Base-by-base conservation (phyloP, 192 early-diverging fungal genomes). In the Hyaloraphidium curvatum region DNA sequence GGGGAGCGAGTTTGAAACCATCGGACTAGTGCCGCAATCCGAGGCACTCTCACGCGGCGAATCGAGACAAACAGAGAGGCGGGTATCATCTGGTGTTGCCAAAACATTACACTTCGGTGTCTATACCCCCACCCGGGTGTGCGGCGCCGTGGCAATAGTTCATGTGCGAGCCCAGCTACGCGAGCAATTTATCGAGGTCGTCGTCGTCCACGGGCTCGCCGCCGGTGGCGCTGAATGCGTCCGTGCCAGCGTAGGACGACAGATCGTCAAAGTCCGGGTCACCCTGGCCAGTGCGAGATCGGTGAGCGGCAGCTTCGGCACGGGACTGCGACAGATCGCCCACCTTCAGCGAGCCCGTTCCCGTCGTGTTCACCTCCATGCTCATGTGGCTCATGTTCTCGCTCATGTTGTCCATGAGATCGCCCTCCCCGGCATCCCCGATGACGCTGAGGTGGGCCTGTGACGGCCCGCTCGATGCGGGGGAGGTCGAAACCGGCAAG, bases 281-380 rank as follows among this genome's bases (percentile, higher is more conserved):
- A 11, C 43, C 43, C 43, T 48, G 43, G 43, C 7, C 14, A 25
- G 25, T 7, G n/a, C 9, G 7, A 37, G 9, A 37, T 37, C n/a
- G 33, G 7, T 37, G n/a, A 11, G 33, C 9, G 9, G 33, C 7
- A 11, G 7, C 33, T 37, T 7, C 33, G 33, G 7, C 9, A 54
- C 5, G 7, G 35, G 40, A 22, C 5, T 9, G 7, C 7, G 27
- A 52, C 28, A 53, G 40, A 35, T 28, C 23, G 43, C 68, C 33
- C 64, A 80, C 78, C 59, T 76, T 58, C n/a, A 80, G 59, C 27
- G 81, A 83, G 11, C 79, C 81, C 4, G 81, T 84, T 23, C 82
- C 82, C 0, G 81, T 82, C 0, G 82, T 84, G 63, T 84, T 83
- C n/a, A 84, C 82, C 52, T 85, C 82, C 62, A 85, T 55, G 30